These are phyloP conservation scores for Calocybe gangraenosa DNA, from an alignment of 768 basidiomycete genomes.

Conservation along the genomic window DNA sequence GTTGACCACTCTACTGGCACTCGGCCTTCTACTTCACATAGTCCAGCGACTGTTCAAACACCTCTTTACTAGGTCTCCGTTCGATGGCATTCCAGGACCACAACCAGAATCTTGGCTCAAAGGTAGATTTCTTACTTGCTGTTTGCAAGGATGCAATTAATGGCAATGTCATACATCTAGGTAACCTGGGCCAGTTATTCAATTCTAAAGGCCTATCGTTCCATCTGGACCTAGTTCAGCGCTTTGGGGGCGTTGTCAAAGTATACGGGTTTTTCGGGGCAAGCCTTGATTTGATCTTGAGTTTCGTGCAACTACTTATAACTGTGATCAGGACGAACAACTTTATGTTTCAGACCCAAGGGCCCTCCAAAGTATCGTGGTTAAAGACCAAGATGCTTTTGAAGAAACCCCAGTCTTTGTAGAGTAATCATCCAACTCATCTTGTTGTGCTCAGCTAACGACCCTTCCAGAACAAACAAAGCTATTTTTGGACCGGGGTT, in stretches of 20 bases:
- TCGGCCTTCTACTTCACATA: constrained; percentile 6
- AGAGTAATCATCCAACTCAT: constrained; percentile 28
- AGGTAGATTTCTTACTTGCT: constrained; percentile 16
- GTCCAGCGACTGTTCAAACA: constrained; percentile 8
- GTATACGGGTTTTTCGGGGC: constrained; percentile 46
- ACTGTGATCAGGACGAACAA: constrained; percentile 35
- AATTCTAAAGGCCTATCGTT: constrained; percentile 38
- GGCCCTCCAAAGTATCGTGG: constrained; percentile 42
- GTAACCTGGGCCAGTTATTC: constrained; percentile 40
- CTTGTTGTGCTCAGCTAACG: background rate
- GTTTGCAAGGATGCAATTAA: background rate
- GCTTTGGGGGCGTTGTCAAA: constrained; percentile 40
- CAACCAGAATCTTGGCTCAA: constrained; percentile 29
- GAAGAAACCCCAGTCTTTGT: constrained; percentile 42
- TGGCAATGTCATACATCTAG: constrained; percentile 16
- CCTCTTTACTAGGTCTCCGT: constrained; percentile 14
- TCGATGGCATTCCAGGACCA: constrained; percentile 30
- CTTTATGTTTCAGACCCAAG: constrained; percentile 47
- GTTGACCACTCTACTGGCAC: background rate
- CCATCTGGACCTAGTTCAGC: constrained; percentile 32
- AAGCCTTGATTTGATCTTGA: constrained; percentile 6
- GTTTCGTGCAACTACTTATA: background rate
- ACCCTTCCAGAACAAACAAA: constrained; percentile 32
- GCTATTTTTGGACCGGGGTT: constrained; percentile 45
- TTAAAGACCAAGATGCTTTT: constrained; percentile 45